These are phyloP conservation scores for Scenedesmus sp. DNA, from an alignment of 163 green algal genomes.

Conservation along the genomic window DNA sequence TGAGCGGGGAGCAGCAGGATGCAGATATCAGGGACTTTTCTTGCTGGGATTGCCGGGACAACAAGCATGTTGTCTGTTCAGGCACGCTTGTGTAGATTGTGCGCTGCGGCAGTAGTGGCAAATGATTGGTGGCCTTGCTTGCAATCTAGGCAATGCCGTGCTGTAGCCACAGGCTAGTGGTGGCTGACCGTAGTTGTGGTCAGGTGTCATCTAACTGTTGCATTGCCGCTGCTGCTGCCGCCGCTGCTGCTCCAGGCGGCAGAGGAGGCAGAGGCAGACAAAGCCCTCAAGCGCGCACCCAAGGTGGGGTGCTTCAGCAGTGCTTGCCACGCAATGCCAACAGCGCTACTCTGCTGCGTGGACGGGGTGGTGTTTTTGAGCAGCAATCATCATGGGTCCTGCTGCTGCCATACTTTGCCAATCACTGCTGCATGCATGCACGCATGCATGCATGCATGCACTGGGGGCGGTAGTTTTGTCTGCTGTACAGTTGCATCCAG, in stretches of 20 bases:
- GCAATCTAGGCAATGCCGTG: background rate
- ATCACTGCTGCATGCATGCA: too few species aligned
- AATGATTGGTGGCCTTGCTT: too few species aligned
- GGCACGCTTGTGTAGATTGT: background rate
- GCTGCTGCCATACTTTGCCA: too few species aligned
- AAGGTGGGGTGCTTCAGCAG: background rate
- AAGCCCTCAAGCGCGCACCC: background rate
- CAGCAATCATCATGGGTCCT: too few species aligned
- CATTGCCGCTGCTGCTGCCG: background rate
- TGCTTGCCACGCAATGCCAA: too few species aligned
- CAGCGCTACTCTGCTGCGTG: too few species aligned
- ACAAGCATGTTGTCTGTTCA: too few species aligned
- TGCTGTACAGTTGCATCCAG: background rate
- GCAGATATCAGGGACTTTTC: too few species aligned
- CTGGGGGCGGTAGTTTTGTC: too few species aligned
- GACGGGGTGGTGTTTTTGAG: too few species aligned
- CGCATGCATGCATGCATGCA: background rate
- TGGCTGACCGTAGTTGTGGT: background rate
- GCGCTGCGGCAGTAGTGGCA: background rate
- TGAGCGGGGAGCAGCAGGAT: too few species aligned
- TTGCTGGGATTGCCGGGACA: too few species aligned
- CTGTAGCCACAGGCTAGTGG: background rate
- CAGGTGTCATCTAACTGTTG: background rate
- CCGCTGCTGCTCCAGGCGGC: conserved; percentile 22
- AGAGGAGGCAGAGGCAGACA: conserved; percentile 34